These are phyloP conservation scores for Colletotrichum graminicola DNA, from an alignment of 2,329 filamentous ascomycete genomes.

Conservation along the genomic window DNA sequence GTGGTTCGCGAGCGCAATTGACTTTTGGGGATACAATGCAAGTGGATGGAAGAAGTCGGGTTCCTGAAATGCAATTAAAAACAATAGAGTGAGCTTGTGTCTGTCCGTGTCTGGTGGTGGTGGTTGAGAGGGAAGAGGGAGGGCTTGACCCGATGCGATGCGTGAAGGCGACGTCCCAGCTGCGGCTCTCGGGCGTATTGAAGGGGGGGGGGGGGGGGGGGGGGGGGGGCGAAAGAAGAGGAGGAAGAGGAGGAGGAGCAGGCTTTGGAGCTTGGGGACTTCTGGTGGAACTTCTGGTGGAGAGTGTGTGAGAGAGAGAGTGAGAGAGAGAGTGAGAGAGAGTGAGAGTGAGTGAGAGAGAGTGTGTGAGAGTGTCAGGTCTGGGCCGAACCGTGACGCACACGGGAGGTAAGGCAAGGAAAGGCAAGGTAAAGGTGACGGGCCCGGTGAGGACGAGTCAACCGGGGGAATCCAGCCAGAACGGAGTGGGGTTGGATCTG, in stretches of 20 bases:
- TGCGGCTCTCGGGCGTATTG: neutral
- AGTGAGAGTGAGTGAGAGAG: slow-evolving; percentile 4
- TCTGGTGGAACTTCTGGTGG: neutral
- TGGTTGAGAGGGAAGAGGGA: neutral
- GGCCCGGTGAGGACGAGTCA: slow-evolving; percentile 18
- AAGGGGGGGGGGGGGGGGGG: neutral
- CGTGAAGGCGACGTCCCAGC: neutral
- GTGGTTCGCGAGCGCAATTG: slow-evolving; percentile 6
- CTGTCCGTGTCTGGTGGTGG: too few relatives aligned
- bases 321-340: too few relatives aligned
- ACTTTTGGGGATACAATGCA: slow-evolving; percentile 11
- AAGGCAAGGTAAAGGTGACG: slow-evolving; percentile 24
- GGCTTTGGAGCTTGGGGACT: slow-evolving; percentile 25
- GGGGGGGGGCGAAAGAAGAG: neutral
- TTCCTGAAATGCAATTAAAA: neutral
- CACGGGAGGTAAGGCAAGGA: slow-evolving; percentile 18
- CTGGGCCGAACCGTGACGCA: slow-evolving; percentile 31
- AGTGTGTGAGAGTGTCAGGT: neutral
- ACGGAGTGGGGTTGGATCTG: slow-evolving; percentile 28
- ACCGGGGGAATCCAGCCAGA: slow-evolving; percentile 17
- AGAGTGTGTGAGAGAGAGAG: slow-evolving; percentile 15
- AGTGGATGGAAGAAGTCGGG: neutral
- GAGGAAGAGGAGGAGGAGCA: slow-evolving; percentile 2
- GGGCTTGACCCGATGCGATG: neutral
- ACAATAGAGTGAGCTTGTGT: neutral